These are phyloP conservation scores for Curvularia sp. DNA, from an alignment of 2,329 filamentous ascomycete species.

Conservation along the genomic window DNA sequence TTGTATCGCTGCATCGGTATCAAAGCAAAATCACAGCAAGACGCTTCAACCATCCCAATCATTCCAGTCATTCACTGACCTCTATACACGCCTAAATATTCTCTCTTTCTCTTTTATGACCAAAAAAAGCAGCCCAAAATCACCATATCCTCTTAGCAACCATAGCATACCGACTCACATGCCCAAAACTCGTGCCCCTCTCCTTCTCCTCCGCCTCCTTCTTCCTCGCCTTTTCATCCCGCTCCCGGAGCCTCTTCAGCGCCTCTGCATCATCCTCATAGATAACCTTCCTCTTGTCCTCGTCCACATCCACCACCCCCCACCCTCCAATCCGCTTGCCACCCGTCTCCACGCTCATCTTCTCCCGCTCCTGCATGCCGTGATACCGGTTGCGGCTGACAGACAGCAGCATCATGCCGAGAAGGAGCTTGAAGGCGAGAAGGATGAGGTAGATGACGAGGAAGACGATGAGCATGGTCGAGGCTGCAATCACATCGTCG, in stretches of 20 bases:
- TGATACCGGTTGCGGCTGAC: constrained; percentile 82
- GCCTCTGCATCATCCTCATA: constrained; percentile 84
- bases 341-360: constrained; percentile 65
- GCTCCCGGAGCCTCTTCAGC: constrained; percentile 64
- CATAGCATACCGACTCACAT: constrained; percentile 87
- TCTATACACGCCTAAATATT: no score
- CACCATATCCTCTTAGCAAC: constrained; percentile 96
- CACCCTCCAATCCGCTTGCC: constrained; percentile 81
- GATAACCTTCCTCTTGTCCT: constrained; percentile 85
- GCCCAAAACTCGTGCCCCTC: constrained; percentile 65
- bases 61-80: no score
- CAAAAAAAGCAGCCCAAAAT: no score
- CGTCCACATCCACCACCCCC: constrained; percentile 85
- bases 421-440: constrained; percentile 78
- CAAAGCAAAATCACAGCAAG: no score
- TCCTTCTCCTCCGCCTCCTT: constrained; percentile 64
- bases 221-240: constrained; percentile 68
- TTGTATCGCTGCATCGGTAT: no score
- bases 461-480: constrained; percentile 87
- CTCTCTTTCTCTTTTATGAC: no score
- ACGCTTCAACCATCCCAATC: no score
- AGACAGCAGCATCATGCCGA: constrained; percentile 85
- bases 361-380: constrained; percentile 76
- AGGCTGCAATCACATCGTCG: constrained; percentile 75
- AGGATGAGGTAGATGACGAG: constrained; percentile 84